These are phyloP conservation scores for Cylindrotheca closterium DNA, from an alignment of 108 stramenopile genomes.

Conservation along the genomic window DNA sequence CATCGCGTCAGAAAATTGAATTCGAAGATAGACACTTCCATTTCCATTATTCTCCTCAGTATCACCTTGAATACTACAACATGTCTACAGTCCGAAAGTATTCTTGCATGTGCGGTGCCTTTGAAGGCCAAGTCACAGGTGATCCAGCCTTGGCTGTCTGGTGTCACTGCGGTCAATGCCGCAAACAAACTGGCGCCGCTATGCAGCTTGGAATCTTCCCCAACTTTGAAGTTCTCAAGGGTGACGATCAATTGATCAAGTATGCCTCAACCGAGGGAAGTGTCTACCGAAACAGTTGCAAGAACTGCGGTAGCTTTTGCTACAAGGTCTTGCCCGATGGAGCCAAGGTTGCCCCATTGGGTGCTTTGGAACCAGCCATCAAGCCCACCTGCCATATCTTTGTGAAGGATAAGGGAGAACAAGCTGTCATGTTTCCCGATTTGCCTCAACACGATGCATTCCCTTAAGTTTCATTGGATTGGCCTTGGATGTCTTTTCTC, in stretches of 20 bases:
- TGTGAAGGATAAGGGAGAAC: conserved; percentile 43
- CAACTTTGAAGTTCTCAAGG: conserved; percentile 29
- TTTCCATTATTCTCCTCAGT: no score
- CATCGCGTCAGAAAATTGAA: no score
- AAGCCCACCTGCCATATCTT: conserved; percentile 50
- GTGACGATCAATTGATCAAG: conserved; percentile 31
- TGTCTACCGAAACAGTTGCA: conserved; percentile 33
- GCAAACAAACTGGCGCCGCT: conserved; percentile 34
- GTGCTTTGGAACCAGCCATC: conserved; percentile 30
- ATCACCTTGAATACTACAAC: conserved; percentile 6
- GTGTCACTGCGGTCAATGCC: conserved; percentile 40
- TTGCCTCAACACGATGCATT: conserved; percentile 45
- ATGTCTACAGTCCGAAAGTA: conserved; percentile 26
- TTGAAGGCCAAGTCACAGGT: conserved; percentile 36
- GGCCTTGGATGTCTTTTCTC: no score
- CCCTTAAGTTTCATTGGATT: no score
- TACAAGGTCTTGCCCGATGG: conserved; percentile 30
- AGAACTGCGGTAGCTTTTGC: conserved; percentile 37
- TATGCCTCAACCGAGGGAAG: conserved; percentile 22
- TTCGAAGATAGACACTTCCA: no score
- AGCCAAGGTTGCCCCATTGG: conserved; percentile 33
- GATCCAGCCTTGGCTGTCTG: conserved; percentile 36
- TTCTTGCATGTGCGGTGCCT: conserved; percentile 41
- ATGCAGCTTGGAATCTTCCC: conserved; percentile 44
- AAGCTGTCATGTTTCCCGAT: conserved; percentile 36